A percentile compares a stretch with the other conserved stretches of the same genome.
phyloP scores from a whole-genome alignment of 768 basidiomycete species.

The Lactarius quietus region DNA sequence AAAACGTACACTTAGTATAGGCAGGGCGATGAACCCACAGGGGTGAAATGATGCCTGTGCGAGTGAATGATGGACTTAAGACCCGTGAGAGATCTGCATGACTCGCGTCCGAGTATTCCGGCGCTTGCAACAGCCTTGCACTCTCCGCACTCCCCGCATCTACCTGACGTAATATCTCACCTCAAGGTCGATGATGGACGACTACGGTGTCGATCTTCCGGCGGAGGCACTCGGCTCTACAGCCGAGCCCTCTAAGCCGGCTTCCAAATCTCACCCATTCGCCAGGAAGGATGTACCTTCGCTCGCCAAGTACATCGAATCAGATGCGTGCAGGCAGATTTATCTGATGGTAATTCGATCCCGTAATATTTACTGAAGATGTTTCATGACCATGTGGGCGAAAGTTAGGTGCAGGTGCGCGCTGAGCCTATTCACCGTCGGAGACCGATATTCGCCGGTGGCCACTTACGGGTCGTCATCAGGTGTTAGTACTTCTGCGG shows the following conservation, averaged over 20 bases:
- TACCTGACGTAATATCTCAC: neutral
- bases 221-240: neutral
- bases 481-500: conserved; percentile 78
- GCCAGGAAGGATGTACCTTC: conserved; percentile 23
- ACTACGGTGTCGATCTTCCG: conserved; percentile 13
- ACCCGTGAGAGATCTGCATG: neutral
- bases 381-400: neutral
- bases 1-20: neutral
- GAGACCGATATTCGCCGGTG: neutral
- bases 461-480: neutral
- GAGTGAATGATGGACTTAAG: neutral
- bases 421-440: neutral
- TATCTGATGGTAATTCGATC: conserved; percentile 31
- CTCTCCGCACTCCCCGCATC: neutral
- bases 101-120: neutral
- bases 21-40: neutral
- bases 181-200: conserved; percentile 12
- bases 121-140: neutral
- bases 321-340: conserved; percentile 31
- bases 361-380: neutral
- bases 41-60: neutral
- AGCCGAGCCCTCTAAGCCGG: neutral
- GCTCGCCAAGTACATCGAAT: conserved; percentile 33
- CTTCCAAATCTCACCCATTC: conserved; percentile 4
- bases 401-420: conserved; percentile 27